These are phyloP conservation scores for Glarea lozoyensis DNA, from an alignment of 495 filamentous ascomycete genomes.

Conservation along the genomic window DNA sequence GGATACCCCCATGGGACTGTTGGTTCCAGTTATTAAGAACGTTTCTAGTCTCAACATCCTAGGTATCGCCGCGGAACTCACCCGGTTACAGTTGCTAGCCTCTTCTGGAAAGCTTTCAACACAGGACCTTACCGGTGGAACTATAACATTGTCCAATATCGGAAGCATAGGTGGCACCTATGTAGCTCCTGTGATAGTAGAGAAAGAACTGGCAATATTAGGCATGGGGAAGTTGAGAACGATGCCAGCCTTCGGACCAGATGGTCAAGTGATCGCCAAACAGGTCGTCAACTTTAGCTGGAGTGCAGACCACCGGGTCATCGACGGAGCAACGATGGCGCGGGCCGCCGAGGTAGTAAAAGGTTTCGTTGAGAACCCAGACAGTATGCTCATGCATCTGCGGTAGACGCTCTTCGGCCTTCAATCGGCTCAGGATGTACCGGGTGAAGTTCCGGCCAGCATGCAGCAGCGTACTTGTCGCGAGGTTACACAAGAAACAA, in stretches of 20 bases:
- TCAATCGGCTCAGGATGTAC: not conserved
- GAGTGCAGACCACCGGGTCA: conserved; percentile 91
- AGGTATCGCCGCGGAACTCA: conserved; percentile 67
- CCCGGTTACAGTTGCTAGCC: conserved; percentile 62
- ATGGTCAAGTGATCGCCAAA: conserved; percentile 47
- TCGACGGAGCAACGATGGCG: conserved; percentile 93
- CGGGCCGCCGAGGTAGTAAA: conserved; percentile 74
- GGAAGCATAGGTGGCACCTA: conserved; percentile 95
- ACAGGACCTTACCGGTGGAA: conserved; percentile 74
- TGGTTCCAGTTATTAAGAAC: conserved; percentile 92
- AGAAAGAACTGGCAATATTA: conserved; percentile 83
- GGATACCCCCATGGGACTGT: conserved; percentile 81
- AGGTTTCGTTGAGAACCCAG: conserved; percentile 71
- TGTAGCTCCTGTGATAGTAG: conserved; percentile 81
- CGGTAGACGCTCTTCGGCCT: no score
- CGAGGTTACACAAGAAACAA: not conserved
- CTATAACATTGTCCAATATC: conserved; percentile 94
- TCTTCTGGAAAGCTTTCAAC: conserved; percentile 63
- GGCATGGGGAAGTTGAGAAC: conserved; percentile 74
- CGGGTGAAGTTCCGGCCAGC: not conserved
- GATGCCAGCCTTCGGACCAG: conserved; percentile 56
- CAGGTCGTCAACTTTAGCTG: conserved; percentile 83
- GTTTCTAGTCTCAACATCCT: conserved; percentile 65
- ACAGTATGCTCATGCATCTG: conserved; percentile 65
- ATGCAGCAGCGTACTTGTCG: not conserved